Evolutionary conservation across 2,329 filamentous ascomycete species (phyloP).

Genomic region (Mycosphaerella sp.): DNA sequence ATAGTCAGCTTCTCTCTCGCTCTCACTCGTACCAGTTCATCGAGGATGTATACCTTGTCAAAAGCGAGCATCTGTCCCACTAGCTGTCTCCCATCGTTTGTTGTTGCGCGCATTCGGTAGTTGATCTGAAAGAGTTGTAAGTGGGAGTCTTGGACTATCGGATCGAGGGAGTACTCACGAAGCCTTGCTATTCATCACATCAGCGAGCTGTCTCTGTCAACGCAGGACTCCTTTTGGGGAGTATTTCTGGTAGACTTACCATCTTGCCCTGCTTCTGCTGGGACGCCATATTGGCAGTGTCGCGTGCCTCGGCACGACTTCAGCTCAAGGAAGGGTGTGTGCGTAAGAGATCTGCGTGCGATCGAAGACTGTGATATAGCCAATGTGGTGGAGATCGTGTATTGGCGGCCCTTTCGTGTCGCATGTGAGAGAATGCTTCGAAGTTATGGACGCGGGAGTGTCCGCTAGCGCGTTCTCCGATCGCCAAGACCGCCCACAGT

Average conservation of each 20-base stretch:
- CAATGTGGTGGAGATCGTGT: not conserved
- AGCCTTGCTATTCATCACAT: conserved; percentile 52
- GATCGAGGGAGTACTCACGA: conserved; percentile 46
- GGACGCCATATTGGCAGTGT: conserved; percentile 39
- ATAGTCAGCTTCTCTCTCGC: conserved; percentile 19
- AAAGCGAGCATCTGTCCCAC: conserved; percentile 98
- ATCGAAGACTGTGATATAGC: not conserved
- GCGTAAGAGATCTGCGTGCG: not conserved
- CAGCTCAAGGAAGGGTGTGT: not conserved
- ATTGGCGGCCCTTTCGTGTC: not conserved
- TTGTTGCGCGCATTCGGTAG: conserved; percentile 95
- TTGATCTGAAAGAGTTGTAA: conserved; percentile 65
- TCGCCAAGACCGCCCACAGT: too few relatives aligned
- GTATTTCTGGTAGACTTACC: conserved; percentile 56
- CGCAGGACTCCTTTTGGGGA: conserved; percentile 33
- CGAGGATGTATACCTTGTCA: conserved; percentile 64
- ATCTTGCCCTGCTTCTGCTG: conserved; percentile 90
- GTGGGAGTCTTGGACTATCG: conserved; percentile 5
- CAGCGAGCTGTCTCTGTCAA: conserved; percentile 42
- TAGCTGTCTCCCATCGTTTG: conserved; percentile 94
- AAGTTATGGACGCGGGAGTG: too few relatives aligned
- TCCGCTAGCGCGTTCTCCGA: too few relatives aligned
- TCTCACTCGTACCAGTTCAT: not conserved
- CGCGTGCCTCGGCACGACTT: conserved; percentile 41
- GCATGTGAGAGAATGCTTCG: too few relatives aligned